Evolutionary conservation across 495 filamentous ascomycete genomes (phyloP).

Genomic region (Penicillium desertorum): DNA sequence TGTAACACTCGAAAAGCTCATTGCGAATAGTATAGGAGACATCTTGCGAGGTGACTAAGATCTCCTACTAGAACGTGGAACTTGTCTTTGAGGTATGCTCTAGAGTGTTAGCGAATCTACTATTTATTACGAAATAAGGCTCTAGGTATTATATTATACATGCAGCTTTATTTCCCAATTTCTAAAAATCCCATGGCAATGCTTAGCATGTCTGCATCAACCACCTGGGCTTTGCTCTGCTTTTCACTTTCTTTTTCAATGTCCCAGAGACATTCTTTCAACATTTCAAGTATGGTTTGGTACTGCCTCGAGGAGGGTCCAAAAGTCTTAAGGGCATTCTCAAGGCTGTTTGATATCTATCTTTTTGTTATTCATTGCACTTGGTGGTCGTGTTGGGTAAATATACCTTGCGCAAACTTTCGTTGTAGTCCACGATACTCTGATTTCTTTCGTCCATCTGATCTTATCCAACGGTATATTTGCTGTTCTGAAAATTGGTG

Average conservation of each 20-base stretch:
- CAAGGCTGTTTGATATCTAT: conserved; percentile 45
- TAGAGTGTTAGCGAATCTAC: too few species aligned
- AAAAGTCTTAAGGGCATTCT: conserved; percentile 44
- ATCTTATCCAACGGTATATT: background rate
- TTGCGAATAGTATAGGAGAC: too few species aligned
- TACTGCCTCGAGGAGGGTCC: conserved; percentile 42
- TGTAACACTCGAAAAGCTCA: too few species aligned
- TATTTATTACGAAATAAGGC: too few species aligned
- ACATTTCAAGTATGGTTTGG: conserved; percentile 36
- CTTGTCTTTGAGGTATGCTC: too few species aligned
- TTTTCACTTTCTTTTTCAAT: conserved; percentile 28
- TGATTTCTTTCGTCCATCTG: background rate
- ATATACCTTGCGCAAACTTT: conserved; percentile 32
- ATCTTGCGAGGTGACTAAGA: too few species aligned
- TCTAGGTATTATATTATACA: background rate
- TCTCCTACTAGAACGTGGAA: too few species aligned
- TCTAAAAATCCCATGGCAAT: conserved; percentile 43
- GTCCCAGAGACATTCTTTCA: conserved; percentile 38
- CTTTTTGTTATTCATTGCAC: background rate
- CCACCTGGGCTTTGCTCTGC: background rate
- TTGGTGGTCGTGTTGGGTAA: background rate
- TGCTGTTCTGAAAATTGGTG: background rate
- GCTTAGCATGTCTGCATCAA: conserved; percentile 39
- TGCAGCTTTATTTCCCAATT: conserved; percentile 26
- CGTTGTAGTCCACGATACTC: conserved; percentile 28